phyloP scores from a whole-genome alignment of 176 grass and related monocot genomes.

The Eleusine coracana region DNA sequence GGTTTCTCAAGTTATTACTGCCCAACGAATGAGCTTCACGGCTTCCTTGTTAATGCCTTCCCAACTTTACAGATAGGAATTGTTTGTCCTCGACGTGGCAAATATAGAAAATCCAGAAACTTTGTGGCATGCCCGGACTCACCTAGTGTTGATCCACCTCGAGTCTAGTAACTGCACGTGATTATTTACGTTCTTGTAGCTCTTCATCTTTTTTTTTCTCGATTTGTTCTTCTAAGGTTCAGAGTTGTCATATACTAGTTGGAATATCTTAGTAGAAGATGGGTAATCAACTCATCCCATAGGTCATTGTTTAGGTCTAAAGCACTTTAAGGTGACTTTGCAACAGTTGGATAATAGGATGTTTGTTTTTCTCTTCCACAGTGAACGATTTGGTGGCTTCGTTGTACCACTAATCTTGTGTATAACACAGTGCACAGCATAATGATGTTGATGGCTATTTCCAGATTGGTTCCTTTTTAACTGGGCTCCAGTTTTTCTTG shows the following conservation, averaged over 20 bases:
- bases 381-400: conserved; percentile 18
- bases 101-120: background rate
- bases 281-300: conserved; percentile 11
- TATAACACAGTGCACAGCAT: conserved; percentile 29
- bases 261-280: conserved; percentile 39
- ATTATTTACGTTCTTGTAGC: conserved; percentile 8
- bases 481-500: background rate
- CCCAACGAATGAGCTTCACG: background rate
- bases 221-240: conserved; percentile 15
- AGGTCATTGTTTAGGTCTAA: conserved; percentile 42
- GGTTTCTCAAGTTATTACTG: conserved; percentile 14
- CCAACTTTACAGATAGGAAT: conserved; percentile 18
- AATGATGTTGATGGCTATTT: conserved; percentile 36
- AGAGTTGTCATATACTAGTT: conserved; percentile 26
- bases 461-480: background rate
- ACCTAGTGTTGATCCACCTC: conserved; percentile 23
- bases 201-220: background rate
- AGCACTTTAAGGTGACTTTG: conserved; percentile 31
- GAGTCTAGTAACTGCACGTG: conserved; percentile 15
- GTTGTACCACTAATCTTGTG: conserved; percentile 42
- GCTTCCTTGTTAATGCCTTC: conserved; percentile 15
- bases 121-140: conserved; percentile 28
- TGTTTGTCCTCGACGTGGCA: conserved; percentile 14
- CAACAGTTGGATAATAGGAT: conserved; percentile 30
- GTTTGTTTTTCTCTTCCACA: background rate